Evolutionary conservation across 1,284 basidiomycete genomes (phyloP).

Genomic region (Mycosarcoma maydis): DNA sequence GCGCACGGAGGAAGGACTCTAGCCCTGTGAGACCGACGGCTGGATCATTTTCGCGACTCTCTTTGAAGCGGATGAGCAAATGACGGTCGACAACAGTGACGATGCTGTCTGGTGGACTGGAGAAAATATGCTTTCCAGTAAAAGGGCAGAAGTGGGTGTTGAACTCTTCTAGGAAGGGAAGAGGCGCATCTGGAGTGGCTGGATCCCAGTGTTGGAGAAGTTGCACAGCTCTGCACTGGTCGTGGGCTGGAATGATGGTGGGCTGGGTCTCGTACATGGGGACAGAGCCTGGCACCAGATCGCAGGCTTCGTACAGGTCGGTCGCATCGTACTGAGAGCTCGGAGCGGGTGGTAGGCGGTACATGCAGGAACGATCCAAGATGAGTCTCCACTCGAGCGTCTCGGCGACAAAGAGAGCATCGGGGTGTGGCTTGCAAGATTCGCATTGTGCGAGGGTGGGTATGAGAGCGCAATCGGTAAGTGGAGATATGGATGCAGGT

Average conservation of each 20-base stretch:
- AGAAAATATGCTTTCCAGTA: constrained; percentile 25
- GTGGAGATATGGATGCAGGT: not conserved
- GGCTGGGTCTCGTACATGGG: constrained; percentile 37
- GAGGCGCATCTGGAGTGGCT: constrained; percentile 4
- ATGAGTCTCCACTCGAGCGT: constrained; percentile 51
- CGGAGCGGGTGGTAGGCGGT: not conserved
- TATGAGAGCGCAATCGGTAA: not conserved
- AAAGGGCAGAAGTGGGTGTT: constrained; percentile 40
- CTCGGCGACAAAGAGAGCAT: constrained; percentile 48
- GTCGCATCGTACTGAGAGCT: not conserved
- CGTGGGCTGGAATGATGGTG: constrained; percentile 11
- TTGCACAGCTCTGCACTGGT: constrained; percentile 22
- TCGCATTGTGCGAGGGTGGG: constrained; percentile 16
- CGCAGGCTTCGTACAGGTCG: constrained; percentile 36
- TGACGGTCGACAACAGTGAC: constrained; percentile 29
- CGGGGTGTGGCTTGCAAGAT: constrained; percentile 41
- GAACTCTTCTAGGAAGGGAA: constrained; percentile 35
- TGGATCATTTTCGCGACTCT: constrained; percentile 32
- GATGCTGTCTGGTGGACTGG: constrained; percentile 41
- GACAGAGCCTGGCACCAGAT: constrained; percentile 16
- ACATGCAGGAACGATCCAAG: constrained; percentile 15
- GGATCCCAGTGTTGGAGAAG: constrained; percentile 14
- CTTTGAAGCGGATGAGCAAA: constrained; percentile 24
- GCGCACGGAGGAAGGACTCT: constrained; percentile 37
- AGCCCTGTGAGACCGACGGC: constrained; percentile 27